Evolutionary conservation across 208 protist species (phyloP).

Genomic region (Acanthamoeba royreba): DNA sequence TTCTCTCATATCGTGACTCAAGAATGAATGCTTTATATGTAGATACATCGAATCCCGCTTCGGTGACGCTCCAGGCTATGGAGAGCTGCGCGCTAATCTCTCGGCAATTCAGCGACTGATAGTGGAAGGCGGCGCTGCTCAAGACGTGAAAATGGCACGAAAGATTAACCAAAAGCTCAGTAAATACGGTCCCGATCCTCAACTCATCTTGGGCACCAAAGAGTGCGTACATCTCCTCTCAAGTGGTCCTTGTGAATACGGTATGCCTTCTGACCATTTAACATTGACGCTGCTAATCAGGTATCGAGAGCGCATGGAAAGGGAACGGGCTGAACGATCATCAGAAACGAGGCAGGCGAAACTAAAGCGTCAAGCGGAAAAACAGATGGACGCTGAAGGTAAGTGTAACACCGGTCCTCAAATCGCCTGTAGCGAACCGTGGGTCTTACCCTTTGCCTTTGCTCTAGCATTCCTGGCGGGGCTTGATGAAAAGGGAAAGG

Average conservation of each 20-base stretch:
- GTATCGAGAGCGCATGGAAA: neutral
- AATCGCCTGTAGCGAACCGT: too few species aligned
- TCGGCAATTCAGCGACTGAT: neutral
- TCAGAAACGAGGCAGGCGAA: neutral
- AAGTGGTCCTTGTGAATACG: neutral
- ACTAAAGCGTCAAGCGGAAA: neutral
- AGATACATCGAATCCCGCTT: neutral
- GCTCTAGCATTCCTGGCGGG: too few species aligned
- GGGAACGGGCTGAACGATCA: neutral
- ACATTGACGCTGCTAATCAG: too few species aligned
- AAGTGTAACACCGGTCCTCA: too few species aligned
- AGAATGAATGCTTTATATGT: neutral
- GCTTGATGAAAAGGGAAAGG: too few species aligned
- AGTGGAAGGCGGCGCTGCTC: neutral
- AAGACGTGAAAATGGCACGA: neutral
- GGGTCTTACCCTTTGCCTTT: too few species aligned
- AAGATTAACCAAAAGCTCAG: neutral
- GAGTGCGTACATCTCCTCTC: neutral
- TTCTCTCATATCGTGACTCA: too few species aligned
- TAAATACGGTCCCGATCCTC: neutral
- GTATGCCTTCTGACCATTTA: neutral
- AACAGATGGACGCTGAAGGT: neutral
- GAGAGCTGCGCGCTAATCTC: neutral
- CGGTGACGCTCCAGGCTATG: neutral
- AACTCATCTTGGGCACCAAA: neutral